Conservation (phyloP, 306 rosid species). For the Calophaca sinica region DNA sequence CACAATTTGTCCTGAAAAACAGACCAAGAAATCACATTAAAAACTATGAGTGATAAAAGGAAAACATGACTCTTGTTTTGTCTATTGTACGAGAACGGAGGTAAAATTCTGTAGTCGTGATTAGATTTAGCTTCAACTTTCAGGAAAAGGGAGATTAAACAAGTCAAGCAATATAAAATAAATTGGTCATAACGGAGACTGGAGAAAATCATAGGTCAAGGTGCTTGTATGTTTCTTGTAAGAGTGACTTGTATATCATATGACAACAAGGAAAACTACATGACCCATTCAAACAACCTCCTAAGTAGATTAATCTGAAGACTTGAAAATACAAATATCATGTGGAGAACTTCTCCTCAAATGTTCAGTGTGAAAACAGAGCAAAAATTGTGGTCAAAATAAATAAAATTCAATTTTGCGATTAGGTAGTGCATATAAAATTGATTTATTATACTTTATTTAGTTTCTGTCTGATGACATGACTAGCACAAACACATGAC, state of each 20-base stretch:
- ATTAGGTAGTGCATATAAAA: too few species aligned
- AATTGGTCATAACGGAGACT: too few species aligned
- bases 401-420: too few species aligned
- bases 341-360: conserved; percentile 19
- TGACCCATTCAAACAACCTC: conserved; percentile 14
- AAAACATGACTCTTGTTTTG: not conserved
- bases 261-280: not conserved
- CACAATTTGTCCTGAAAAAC: conserved; percentile 79
- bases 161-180: too few species aligned
- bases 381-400: not conserved
- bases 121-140: conserved; percentile 1
- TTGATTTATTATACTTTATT: not conserved
- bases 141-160: not conserved
- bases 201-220: not conserved
- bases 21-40: conserved; percentile 39
- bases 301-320: not conserved
- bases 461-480: conserved; percentile 2
- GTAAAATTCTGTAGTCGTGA: not conserved
- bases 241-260: not conserved
- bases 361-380: not conserved
- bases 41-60: not conserved
- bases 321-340: not conserved
- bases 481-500: not conserved
- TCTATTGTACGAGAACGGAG: conserved; percentile 3
- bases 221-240: not conserved